phyloP scores from a whole-genome alignment of 2,329 filamentous ascomycete genomes.

The Aspergillus quadrilineatus region DNA sequence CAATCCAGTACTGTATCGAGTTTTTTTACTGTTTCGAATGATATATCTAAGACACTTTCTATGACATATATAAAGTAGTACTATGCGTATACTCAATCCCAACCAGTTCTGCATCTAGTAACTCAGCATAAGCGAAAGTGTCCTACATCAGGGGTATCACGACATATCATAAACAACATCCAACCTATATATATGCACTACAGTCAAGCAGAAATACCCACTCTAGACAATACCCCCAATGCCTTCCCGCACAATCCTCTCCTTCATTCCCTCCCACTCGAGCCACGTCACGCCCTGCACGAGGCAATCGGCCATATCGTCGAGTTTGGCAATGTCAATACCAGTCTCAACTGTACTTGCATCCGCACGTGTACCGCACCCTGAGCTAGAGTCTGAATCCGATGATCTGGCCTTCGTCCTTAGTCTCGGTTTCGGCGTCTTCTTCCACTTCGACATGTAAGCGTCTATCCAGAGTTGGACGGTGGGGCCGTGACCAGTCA shows the following conservation, averaged over 20 bases:
- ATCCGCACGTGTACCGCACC: background rate
- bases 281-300: constrained; percentile 76
- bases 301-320: constrained; percentile 78
- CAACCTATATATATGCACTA: background rate
- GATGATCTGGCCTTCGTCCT: background rate
- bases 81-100: background rate
- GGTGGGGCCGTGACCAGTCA: constrained; percentile 6
- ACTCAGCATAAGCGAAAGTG: background rate
- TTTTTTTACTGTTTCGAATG: background rate
- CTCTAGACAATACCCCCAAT: background rate
- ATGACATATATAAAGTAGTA: background rate
- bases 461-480: constrained; percentile 25
- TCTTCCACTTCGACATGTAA: constrained; percentile 33
- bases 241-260: constrained; percentile 23
- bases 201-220: background rate
- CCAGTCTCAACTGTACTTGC: constrained; percentile 11
- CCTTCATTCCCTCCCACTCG: constrained; percentile 61
- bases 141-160: background rate
- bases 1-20: no score
- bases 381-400: background rate
- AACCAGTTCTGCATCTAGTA: background rate
- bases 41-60: background rate
- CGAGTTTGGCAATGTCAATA: constrained; percentile 58
- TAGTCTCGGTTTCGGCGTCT: constrained; percentile 3
- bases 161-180: background rate